Evolutionary conservation across 179 eudicot species (phyloP).

Genomic region (Silene coronaria): DNA sequence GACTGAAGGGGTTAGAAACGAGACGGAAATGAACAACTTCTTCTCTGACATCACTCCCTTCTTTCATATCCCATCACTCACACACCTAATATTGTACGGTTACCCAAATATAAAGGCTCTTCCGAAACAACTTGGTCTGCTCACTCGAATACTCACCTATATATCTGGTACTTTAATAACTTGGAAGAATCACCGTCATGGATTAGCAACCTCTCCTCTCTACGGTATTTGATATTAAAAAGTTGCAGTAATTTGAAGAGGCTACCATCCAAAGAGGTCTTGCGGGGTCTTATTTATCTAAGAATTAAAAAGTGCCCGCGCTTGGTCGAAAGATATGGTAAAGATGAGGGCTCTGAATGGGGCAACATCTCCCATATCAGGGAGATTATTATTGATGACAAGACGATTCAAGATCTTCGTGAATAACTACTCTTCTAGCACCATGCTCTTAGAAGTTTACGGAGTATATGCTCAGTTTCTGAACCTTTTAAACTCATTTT

Average conservation of each 20-base stretch:
- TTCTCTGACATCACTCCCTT: neutral
- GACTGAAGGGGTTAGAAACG: neutral
- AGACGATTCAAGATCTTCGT: neutral
- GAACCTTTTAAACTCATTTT: no score
- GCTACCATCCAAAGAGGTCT: conserved; percentile 9
- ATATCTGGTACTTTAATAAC: neutral
- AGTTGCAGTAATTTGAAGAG: neutral
- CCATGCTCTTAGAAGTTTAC: no score
- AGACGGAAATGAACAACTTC: neutral
- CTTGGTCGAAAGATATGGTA: conserved; percentile 2
- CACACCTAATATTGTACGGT: neutral
- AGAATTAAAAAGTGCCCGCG: neutral
- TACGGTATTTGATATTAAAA: neutral
- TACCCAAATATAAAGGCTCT: neutral
- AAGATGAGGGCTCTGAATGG: conserved; percentile 1
- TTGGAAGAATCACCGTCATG: conserved; percentile 16
- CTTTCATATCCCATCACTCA: neutral
- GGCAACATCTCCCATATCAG: conserved; percentile 14
- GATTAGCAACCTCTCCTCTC: conserved; percentile 1
- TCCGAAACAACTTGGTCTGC: conserved; percentile 7
- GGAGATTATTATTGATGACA: neutral
- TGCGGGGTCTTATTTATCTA: neutral
- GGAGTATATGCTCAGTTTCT: no score
- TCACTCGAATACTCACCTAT: neutral
- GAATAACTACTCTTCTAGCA: no score